Conservation (phyloP, 805 yeast genomes). For the Candida sphagnicola region DNA sequence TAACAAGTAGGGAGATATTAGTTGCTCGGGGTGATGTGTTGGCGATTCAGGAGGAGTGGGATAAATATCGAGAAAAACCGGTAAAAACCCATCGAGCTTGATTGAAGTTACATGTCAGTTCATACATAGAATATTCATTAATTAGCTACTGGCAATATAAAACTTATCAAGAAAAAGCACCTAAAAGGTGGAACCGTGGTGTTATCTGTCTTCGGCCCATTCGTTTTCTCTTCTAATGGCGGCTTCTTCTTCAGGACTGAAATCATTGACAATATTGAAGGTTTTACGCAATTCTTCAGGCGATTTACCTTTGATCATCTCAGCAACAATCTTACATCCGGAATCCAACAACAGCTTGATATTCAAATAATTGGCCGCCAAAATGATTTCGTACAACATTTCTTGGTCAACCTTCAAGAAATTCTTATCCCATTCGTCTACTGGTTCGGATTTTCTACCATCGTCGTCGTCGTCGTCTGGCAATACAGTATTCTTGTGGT, state of each 20-base stretch:
- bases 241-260: slow-evolving; percentile 84
- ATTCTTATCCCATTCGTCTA: slow-evolving; percentile 93
- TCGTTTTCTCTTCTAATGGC: slow-evolving; percentile 85
- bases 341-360: slow-evolving; percentile 72
- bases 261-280: slow-evolving; percentile 76
- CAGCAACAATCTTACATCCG: slow-evolving; percentile 79
- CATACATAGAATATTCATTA: too few species aligned
- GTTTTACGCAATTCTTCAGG: slow-evolving; percentile 80
- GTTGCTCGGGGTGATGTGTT: too few species aligned
- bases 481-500: slow-evolving; percentile 76
- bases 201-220: slow-evolving; percentile 82
- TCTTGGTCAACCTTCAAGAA: slow-evolving; percentile 92
- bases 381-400: slow-evolving; percentile 75
- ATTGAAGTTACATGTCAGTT: too few species aligned
- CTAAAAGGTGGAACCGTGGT: neutral
- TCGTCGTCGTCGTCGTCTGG: slow-evolving; percentile 82
- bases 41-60: too few species aligned
- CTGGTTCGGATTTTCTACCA: slow-evolving; percentile 82
- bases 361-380: slow-evolving; percentile 78
- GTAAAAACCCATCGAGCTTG: too few species aligned
- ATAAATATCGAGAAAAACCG: too few species aligned
- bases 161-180: too few species aligned
- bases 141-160: too few species aligned
- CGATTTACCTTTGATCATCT: slow-evolving; percentile 75
- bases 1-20: too few species aligned